These are phyloP conservation scores for Baudoinia panamericana DNA, from an alignment of 495 filamentous ascomycete species.

Conservation along the genomic window DNA sequence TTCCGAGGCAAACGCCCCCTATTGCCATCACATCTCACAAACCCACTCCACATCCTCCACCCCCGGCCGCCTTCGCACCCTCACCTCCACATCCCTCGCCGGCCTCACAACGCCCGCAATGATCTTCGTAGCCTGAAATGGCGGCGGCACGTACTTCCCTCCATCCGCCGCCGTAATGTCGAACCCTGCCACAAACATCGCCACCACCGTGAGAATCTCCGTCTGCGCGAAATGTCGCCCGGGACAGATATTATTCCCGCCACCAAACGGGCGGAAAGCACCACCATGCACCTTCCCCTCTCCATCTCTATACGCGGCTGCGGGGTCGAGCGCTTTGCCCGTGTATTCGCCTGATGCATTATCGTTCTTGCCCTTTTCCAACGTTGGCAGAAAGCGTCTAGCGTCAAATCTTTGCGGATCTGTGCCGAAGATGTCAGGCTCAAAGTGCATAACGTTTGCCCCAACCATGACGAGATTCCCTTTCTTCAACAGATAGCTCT, in stretches of 20 bases:
- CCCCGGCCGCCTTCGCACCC: constrained; percentile 10
- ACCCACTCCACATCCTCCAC: constrained; percentile 14
- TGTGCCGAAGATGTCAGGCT: constrained; percentile 7
- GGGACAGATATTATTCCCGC: constrained; percentile 38
- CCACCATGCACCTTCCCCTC: constrained; percentile 9
- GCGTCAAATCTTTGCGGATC: constrained; percentile 16
- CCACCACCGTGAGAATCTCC: constrained; percentile 37
- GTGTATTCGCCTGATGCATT: no score
- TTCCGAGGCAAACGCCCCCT: no score
- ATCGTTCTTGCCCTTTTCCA: constrained; percentile 1
- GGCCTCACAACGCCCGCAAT: constrained; percentile 18
- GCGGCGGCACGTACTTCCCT: constrained; percentile 5
- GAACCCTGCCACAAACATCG: constrained; percentile 35
- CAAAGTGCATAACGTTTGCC: constrained; percentile 15
- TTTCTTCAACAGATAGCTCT: constrained; percentile 12
- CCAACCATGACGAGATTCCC: constrained; percentile 13
- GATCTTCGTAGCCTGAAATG: constrained; percentile 4
- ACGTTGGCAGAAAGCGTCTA: constrained; percentile 7
- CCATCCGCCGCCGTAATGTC: constrained; percentile 30
- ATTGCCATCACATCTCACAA: constrained; percentile 13
- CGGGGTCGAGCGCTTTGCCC: constrained; percentile 20
- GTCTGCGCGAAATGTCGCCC: constrained; percentile 42
- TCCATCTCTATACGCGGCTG: constrained; percentile 8
- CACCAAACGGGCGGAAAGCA: constrained; percentile 40
- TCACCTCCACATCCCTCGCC: constrained; percentile 19